Conservation (phyloP, 257 asterid genomes). For the Osmanthus fragrans region DNA sequence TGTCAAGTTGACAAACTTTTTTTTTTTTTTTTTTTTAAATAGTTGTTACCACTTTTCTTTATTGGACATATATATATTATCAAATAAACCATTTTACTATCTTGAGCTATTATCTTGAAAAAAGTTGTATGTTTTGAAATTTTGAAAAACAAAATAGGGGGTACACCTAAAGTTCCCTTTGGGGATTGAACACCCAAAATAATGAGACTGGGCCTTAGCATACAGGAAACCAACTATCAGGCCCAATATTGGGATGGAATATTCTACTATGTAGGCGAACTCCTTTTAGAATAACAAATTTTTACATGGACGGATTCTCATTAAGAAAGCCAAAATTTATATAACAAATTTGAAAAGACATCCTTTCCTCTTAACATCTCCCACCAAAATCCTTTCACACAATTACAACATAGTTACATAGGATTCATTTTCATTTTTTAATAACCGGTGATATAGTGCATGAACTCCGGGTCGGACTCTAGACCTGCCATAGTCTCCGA, state of each 20-base stretch:
- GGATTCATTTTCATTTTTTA: background rate
- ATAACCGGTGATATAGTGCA: constrained; percentile 37
- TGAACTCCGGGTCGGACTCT: constrained; percentile 44
- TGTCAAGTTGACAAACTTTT: too few species aligned
- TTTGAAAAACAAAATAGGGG: too few species aligned
- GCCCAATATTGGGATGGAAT: background rate
- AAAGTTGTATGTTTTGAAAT: too few species aligned
- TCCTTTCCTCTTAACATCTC: background rate
- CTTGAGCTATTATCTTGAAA: too few species aligned
- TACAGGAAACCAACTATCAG: background rate
- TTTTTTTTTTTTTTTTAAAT: too few species aligned
- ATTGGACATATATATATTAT: too few species aligned
- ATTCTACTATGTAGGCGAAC: background rate
- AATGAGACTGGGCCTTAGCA: background rate
- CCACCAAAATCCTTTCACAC: background rate
- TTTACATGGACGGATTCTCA: too few species aligned
- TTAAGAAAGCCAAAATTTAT: background rate
- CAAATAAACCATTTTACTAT: too few species aligned
- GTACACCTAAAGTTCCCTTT: too few species aligned
- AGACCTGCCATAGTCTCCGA: constrained; percentile 46
- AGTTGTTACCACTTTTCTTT: too few species aligned
- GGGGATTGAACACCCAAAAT: background rate
- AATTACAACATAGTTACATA: background rate
- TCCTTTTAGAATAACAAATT: too few species aligned
- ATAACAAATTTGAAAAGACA: background rate